Evolutionary conservation across 495 filamentous ascomycete species (phyloP).

Genomic region (Talaromyces trachyspermus): DNA sequence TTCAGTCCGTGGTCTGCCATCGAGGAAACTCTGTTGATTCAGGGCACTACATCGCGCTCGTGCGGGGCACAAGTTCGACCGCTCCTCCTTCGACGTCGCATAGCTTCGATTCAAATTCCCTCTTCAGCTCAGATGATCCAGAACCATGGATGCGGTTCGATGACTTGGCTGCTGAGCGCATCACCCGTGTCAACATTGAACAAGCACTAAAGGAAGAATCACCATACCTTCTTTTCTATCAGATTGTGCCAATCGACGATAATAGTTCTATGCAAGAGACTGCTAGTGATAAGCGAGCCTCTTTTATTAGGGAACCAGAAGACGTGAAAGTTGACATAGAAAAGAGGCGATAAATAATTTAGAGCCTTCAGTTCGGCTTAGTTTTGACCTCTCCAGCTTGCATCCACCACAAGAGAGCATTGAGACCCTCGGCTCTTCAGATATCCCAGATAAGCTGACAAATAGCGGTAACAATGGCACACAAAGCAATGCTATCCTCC

Average conservation of each 20-base stretch:
- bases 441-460: constrained; percentile 12
- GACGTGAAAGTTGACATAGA: constrained; percentile 12
- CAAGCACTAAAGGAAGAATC: constrained; percentile 72
- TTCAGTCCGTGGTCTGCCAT: constrained; percentile 89
- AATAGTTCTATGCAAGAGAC: constrained; percentile 46
- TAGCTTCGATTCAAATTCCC: constrained; percentile 39
- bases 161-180: constrained; percentile 66
- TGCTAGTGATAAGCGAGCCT: constrained; percentile 45
- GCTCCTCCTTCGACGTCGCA: constrained; percentile 42
- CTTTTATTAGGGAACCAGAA: constrained; percentile 45
- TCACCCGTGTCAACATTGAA: constrained; percentile 69
- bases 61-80: constrained; percentile 51
- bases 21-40: constrained; percentile 81
- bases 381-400: constrained; percentile 34
- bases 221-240: constrained; percentile 92
- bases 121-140: constrained; percentile 41
- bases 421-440: constrained; percentile 24
- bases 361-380: constrained; percentile 26
- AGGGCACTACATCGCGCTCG: constrained; percentile 84
- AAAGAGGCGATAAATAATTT: constrained; percentile 3
- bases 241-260: constrained; percentile 78
- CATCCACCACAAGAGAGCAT: constrained; percentile 15
- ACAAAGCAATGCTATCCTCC: constrained; percentile 33
- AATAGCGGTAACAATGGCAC: constrained; percentile 29
- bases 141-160: constrained; percentile 86